phyloP scores from a whole-genome alignment of 768 basidiomycete species.

The Suillus plorans region DNA sequence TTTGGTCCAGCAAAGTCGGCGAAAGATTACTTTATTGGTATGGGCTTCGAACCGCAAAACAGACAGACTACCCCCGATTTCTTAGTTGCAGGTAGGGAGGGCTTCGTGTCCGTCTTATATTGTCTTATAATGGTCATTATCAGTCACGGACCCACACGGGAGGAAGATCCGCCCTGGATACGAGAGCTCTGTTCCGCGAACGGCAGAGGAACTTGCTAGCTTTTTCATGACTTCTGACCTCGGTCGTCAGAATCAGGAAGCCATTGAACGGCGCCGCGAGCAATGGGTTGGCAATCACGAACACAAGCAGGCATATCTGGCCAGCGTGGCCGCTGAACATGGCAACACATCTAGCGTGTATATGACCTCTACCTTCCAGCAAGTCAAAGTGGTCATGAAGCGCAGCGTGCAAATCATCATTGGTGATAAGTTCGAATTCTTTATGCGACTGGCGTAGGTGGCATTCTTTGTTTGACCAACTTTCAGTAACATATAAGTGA shows the following conservation, averaged over 20 bases:
- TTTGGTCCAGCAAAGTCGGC: constrained; percentile 57
- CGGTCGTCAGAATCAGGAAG: constrained; percentile 41
- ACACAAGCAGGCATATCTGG: constrained; percentile 41
- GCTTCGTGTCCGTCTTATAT: background rate
- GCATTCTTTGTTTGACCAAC: background rate
- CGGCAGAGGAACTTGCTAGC: constrained; percentile 56
- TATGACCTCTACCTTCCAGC: constrained; percentile 47
- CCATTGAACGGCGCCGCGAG: constrained; percentile 47
- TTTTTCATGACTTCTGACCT: constrained; percentile 42
- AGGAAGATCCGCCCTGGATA: constrained; percentile 44
- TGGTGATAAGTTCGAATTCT: constrained; percentile 20
- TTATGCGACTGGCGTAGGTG: background rate
- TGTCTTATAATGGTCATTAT: background rate
- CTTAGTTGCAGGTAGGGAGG: constrained; percentile 35
- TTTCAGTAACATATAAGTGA: background rate
- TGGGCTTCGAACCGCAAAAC: constrained; percentile 56
- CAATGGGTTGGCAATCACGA: constrained; percentile 47
- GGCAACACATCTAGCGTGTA: constrained; percentile 44
- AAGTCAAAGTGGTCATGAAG: constrained; percentile 44
- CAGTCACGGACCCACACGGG: constrained; percentile 61
- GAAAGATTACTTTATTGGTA: constrained; percentile 54
- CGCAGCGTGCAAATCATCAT: constrained; percentile 48
- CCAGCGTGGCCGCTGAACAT: constrained; percentile 52
- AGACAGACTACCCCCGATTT: constrained; percentile 67
- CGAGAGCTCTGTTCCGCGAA: constrained; percentile 33